Evolutionary conservation across 257 asterid genomes (phyloP).

Genomic region (Przewalskia tangutica): DNA sequence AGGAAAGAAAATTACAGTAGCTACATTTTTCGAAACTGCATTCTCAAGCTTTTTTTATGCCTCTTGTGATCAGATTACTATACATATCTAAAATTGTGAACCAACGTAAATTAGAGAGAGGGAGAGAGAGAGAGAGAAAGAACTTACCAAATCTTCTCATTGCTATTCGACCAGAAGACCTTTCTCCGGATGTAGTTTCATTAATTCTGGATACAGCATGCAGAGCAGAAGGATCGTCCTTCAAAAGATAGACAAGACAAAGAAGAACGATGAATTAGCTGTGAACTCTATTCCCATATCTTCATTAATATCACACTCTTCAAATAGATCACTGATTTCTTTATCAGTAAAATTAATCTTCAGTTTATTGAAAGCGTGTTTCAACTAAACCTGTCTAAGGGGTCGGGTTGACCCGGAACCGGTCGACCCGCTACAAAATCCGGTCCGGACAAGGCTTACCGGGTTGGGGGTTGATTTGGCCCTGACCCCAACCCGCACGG

Average conservation of each 20-base stretch:
- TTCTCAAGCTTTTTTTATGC: background rate
- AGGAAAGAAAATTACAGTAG: too few relatives aligned
- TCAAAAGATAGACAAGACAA: constrained; percentile 80
- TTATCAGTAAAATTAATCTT: constrained; percentile 59
- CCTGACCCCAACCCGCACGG: too few relatives aligned
- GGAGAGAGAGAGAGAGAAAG: constrained; percentile 10
- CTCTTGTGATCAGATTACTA: background rate
- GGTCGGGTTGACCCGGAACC: too few relatives aligned
- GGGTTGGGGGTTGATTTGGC: too few relatives aligned
- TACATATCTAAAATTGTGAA: background rate
- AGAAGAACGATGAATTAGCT: constrained; percentile 86
- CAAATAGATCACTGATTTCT: constrained; percentile 65
- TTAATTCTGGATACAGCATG: constrained; percentile 52
- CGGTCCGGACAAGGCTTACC: too few relatives aligned
- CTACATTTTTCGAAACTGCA: background rate
- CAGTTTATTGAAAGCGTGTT: constrained; percentile 52
- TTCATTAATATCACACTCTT: constrained; percentile 75
- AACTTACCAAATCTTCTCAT: constrained; percentile 80
- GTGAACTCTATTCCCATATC: constrained; percentile 67
- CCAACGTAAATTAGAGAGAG: background rate
- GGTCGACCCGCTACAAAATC: too few relatives aligned
- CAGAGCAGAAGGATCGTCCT: constrained; percentile 43
- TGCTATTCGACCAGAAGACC: constrained; percentile 83
- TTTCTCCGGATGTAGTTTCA: constrained; percentile 59
- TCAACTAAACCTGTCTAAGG: too few relatives aligned